Conservation (phyloP, 2,329 filamentous ascomycete genomes). For the Geosmithia putterillii region DNA sequence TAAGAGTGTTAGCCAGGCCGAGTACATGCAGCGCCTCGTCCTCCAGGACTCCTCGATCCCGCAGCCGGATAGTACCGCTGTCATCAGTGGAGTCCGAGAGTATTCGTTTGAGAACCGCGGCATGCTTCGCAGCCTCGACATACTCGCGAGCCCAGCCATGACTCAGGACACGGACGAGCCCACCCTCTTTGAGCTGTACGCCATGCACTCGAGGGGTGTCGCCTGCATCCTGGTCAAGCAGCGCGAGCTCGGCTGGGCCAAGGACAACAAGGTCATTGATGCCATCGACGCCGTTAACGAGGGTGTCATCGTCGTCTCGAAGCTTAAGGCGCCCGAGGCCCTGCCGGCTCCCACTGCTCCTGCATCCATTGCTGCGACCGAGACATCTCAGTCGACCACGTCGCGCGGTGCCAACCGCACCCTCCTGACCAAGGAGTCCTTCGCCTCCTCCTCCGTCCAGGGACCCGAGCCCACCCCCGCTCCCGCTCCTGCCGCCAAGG, state of each 20-base stretch:
- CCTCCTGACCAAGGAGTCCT: slow-evolving; percentile 3
- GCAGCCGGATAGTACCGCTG: slow-evolving; percentile 86
- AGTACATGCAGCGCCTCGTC: slow-evolving; percentile 70
- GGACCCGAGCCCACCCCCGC: not conserved
- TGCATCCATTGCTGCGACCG: slow-evolving; percentile 15
- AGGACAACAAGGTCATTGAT: slow-evolving; percentile 76
- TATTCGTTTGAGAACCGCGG: slow-evolving; percentile 85
- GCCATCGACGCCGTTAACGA: slow-evolving; percentile 64
- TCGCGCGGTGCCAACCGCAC: slow-evolving; percentile 23
- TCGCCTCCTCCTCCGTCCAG: not conserved
- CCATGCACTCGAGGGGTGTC: slow-evolving; percentile 96
- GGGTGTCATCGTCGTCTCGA: slow-evolving; percentile 62
- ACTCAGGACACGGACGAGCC: slow-evolving; percentile 53
- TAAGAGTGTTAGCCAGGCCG: slow-evolving; percentile 71
- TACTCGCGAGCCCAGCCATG: slow-evolving; percentile 61
- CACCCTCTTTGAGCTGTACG: slow-evolving; percentile 85
- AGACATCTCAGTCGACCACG: slow-evolving; percentile 18
- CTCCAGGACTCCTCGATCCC: slow-evolving; percentile 61
- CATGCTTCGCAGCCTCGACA: slow-evolving; percentile 77
- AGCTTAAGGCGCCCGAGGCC: slow-evolving; percentile 43
- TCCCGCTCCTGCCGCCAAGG: slow-evolving; percentile 19
- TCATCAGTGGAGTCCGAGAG: slow-evolving; percentile 93
- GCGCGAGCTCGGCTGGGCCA: slow-evolving; percentile 81
- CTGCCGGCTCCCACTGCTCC: slow-evolving; percentile 22
- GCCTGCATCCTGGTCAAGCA: slow-evolving; percentile 79